Conservation (phyloP, 192 early-diverging fungal species). For the Entomortierella beljakovae region DNA sequence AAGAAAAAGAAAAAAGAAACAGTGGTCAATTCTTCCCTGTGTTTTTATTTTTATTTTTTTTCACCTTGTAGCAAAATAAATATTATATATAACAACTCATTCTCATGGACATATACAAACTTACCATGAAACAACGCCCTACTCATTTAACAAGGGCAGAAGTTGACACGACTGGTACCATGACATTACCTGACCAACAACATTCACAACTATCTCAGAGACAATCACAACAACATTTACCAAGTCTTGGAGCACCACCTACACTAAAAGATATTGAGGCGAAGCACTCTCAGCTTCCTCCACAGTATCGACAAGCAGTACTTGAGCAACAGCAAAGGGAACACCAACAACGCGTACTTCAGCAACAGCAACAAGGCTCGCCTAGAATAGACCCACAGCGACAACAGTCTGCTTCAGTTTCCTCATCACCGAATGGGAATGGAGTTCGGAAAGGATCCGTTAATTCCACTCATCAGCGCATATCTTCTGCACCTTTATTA, state of each 20-base stretch:
- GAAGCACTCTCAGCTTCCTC: constrained; percentile 39
- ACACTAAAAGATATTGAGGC: constrained; percentile 35
- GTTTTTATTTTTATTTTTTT: background rate
- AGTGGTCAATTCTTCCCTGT: background rate
- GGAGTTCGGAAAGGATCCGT: background rate
- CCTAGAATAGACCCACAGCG: constrained; percentile 14
- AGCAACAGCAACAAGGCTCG: constrained; percentile 28
- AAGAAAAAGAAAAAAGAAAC: too few species aligned
- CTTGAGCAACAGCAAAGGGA: constrained; percentile 47
- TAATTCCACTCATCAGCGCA: constrained; percentile 26
- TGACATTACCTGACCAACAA: constrained; percentile 17
- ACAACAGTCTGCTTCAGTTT: constrained; percentile 19
- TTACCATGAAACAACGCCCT: constrained; percentile 51
- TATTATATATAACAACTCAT: too few species aligned
- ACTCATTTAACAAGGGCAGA: constrained; percentile 47
- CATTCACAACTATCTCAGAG: constrained; percentile 23
- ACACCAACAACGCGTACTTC: constrained; percentile 30
- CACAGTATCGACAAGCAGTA: constrained; percentile 45
- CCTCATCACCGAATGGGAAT: constrained; percentile 30
- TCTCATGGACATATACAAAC: constrained; percentile 49
- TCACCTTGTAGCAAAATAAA: background rate
- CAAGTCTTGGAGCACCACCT: constrained; percentile 13
- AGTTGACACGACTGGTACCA: constrained; percentile 18
- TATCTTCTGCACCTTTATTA: constrained; percentile 23
- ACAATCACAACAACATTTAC: constrained; percentile 19